A percentile compares a stretch with the other conserved stretches of the same genome.
Conservation (phyloP, 2,329 filamentous ascomycete species). For the Penicillium thymicola region DNA sequence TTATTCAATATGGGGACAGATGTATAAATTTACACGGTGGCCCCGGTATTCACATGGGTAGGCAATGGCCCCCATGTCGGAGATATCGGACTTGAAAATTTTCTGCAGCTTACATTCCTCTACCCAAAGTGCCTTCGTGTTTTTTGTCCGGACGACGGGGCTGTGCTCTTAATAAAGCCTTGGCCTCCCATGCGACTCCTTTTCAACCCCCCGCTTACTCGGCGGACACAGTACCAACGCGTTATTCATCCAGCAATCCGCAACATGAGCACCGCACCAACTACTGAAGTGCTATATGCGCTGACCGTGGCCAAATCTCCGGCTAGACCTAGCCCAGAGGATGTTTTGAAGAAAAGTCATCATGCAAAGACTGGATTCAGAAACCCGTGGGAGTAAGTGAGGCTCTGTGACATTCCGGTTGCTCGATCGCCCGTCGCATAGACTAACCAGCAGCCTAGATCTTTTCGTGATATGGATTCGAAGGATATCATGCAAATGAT, state of each 20-base stretch:
- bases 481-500: constrained; percentile 15
- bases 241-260: constrained; percentile 19
- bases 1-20: background rate
- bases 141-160: background rate
- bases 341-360: constrained; percentile 40
- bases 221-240: constrained; percentile 10
- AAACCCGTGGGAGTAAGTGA: constrained; percentile 45
- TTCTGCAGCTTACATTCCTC: constrained; percentile 13
- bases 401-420: background rate
- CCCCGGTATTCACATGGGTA: constrained; percentile 4
- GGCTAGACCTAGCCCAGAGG: constrained; percentile 35
- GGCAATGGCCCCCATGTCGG: constrained; percentile 15
- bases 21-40: background rate
- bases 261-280: constrained; percentile 36
- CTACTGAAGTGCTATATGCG: constrained; percentile 41
- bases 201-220: constrained; percentile 21
- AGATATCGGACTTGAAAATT: constrained; percentile 22
- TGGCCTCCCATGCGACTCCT: background rate
- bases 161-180: background rate
- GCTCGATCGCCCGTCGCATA: background rate
- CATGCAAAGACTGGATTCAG: constrained; percentile 39
- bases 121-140: background rate
- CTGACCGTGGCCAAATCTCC: constrained; percentile 40
- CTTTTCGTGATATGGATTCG: constrained; percentile 17
- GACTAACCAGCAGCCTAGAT: constrained; percentile 18